Evolutionary conservation across 2,329 filamentous ascomycete genomes (phyloP).

Genomic region (Xylariaceae sp.): DNA sequence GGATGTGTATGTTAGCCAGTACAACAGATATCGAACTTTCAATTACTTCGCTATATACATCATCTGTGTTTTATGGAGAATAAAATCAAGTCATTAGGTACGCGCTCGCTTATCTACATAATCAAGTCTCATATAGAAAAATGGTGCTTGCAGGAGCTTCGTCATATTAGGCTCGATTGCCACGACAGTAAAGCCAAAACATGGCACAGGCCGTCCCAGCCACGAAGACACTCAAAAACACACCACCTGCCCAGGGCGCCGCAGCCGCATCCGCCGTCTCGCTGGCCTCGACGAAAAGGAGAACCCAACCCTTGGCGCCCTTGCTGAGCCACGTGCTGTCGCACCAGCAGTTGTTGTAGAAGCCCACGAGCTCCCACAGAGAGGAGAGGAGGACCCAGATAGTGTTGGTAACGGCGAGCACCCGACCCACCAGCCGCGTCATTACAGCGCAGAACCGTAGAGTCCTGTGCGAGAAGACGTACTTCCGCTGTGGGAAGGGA

Average conservation of each 20-base stretch:
- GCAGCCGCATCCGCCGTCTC: slow-evolving; percentile 3
- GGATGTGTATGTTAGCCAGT: no score
- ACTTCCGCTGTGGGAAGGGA: background rate
- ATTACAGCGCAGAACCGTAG: slow-evolving; percentile 11
- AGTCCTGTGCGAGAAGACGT: background rate
- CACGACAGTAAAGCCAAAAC: slow-evolving; percentile 18
- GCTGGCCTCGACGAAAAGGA: slow-evolving; percentile 14
- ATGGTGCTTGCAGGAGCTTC: no score
- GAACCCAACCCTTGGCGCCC: slow-evolving; percentile 12
- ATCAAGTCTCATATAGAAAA: background rate
- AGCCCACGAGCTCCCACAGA: slow-evolving; percentile 18
- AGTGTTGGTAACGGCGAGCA: slow-evolving; percentile 13
- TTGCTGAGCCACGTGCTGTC: slow-evolving; percentile 12
- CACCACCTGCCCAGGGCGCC: slow-evolving; percentile 10
- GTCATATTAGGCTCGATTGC: slow-evolving; percentile 8
- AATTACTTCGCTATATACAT: no score
- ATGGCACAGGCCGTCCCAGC: slow-evolving; percentile 7
- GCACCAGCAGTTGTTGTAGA: slow-evolving; percentile 22
- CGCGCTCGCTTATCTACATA: background rate
- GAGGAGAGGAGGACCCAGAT: slow-evolving; percentile 17
- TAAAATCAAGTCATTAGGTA: background rate
- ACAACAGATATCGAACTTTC: no score
- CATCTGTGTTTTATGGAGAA: no score
- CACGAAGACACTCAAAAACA: slow-evolving; percentile 10
- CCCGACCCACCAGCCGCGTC: slow-evolving; percentile 12